Evolutionary conservation across 495 filamentous ascomycete genomes (phyloP).

Genomic region (Neurospora sublineolata): DNA sequence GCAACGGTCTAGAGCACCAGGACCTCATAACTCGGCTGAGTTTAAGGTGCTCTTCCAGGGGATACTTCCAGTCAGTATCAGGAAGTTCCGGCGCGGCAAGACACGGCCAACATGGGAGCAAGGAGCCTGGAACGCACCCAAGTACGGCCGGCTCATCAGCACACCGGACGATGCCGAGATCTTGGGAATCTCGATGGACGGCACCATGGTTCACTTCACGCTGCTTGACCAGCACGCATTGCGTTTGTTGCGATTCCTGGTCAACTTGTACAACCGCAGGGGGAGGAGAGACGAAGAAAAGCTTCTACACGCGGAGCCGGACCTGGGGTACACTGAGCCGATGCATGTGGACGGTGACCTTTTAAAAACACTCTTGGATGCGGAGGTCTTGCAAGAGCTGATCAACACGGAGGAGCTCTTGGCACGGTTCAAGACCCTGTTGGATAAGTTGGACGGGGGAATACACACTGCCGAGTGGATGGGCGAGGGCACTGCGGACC

Average conservation of each 20-base stretch:
- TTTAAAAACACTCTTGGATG: constrained; percentile 41
- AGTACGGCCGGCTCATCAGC: constrained; percentile 19
- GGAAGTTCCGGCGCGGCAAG: constrained; percentile 33
- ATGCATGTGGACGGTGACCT: constrained; percentile 64
- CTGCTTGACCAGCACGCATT: constrained; percentile 42
- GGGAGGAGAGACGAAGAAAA: constrained; percentile 4
- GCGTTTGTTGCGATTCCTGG: constrained; percentile 51
- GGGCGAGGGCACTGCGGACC: neutral
- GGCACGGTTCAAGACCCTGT: constrained; percentile 20
- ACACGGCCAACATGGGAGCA: constrained; percentile 34
- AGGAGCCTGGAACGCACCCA: constrained; percentile 9
- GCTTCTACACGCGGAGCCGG: constrained; percentile 5
- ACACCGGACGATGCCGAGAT: constrained; percentile 29
- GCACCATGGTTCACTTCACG: constrained; percentile 51
- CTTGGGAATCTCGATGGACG: constrained; percentile 55
- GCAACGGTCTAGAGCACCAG: constrained; percentile 28
- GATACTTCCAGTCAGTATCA: constrained; percentile 36
- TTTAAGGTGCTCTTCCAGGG: constrained; percentile 40
- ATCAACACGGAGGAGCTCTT: constrained; percentile 16
- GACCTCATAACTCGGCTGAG: constrained; percentile 13
- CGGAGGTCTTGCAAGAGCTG: constrained; percentile 34
- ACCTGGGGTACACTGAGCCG: constrained; percentile 19
- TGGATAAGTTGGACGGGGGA: constrained; percentile 25
- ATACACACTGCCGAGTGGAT: constrained; percentile 6
- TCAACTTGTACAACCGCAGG: constrained; percentile 39